Percentiles rank a stretch among this genome's conserved stretches.
phyloP scores from a whole-genome alignment of 2,329 filamentous ascomycete genomes.

The Metarhizium humberi region DNA sequence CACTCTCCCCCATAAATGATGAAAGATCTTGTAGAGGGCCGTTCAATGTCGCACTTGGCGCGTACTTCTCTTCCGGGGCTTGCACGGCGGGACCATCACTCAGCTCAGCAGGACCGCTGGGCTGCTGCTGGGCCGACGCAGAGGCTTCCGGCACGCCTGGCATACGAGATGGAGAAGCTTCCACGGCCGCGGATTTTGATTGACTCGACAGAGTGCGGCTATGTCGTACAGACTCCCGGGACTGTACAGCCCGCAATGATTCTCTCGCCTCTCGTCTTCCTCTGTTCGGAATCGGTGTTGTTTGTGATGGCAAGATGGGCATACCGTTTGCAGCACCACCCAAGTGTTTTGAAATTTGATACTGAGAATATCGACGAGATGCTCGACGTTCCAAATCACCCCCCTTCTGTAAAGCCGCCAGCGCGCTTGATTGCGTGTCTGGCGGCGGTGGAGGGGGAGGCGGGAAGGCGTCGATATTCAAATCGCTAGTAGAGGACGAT shows the following conservation, averaged over 20 bases:
- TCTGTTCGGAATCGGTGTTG: constrained; percentile 74
- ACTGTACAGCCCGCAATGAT: constrained; percentile 62
- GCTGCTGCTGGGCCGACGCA: constrained; percentile 11
- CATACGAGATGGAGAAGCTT: constrained; percentile 53
- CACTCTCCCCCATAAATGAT: constrained; percentile 16
- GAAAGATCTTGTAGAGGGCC: constrained; percentile 43
- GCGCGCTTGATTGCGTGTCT: constrained; percentile 77
- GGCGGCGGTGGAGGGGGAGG: constrained; percentile 60
- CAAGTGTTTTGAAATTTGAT: constrained; percentile 92
- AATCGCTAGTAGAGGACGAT: constrained; percentile 28
- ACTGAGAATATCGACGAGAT: constrained; percentile 87
- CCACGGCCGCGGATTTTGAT: constrained; percentile 31
- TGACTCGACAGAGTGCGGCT: constrained; percentile 38
- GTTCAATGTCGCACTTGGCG: constrained; percentile 47
- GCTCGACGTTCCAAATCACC: constrained; percentile 88
- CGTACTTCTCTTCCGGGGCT: constrained; percentile 58
- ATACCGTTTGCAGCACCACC: constrained; percentile 74
- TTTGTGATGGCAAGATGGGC: constrained; percentile 77
- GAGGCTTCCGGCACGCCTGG: constrained; percentile 57
- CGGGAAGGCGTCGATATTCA: constrained; percentile 56
- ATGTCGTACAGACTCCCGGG: constrained; percentile 40
- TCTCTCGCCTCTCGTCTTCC: constrained; percentile 72
- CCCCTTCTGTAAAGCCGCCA: constrained; percentile 83
- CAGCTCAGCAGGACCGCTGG: constrained; percentile 10
- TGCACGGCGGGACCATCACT: constrained; percentile 29